Conservation (phyloP, 805 yeast species). For the Priceomyces carsonii region DNA sequence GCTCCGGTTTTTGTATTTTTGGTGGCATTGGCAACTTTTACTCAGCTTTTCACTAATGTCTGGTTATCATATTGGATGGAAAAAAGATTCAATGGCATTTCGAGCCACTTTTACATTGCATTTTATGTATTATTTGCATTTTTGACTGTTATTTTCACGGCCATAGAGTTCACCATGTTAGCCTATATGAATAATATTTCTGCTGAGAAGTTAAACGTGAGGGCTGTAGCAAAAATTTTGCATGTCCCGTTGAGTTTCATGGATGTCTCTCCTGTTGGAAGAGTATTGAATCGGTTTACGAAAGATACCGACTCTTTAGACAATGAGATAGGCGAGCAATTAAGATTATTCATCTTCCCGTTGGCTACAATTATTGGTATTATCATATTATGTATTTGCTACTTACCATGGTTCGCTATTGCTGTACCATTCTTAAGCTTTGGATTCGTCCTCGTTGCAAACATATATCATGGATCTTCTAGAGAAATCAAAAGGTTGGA, state of each 20-base stretch:
- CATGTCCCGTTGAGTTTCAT: slow-evolving; percentile 46
- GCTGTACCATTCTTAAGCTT: slow-evolving; percentile 52
- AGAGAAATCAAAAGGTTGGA: slow-evolving; percentile 52
- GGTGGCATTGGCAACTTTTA: slow-evolving; percentile 37
- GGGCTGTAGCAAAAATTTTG: slow-evolving; percentile 37
- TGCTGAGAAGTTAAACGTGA: slow-evolving; percentile 36
- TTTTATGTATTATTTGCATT: slow-evolving; percentile 37
- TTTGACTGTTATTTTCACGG: slow-evolving; percentile 39
- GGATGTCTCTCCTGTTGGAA: slow-evolving; percentile 45
- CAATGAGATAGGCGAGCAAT: slow-evolving; percentile 45
- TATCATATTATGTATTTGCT: slow-evolving; percentile 47
- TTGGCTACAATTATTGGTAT: slow-evolving; percentile 41
- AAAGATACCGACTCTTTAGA: slow-evolving; percentile 48
- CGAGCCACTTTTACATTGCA: slow-evolving; percentile 35
- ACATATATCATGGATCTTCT: slow-evolving; percentile 49
- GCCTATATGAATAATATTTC: slow-evolving; percentile 43
- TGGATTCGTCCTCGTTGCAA: slow-evolving; percentile 37
- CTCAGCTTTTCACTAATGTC: slow-evolving; percentile 43
- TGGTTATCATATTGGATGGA: slow-evolving; percentile 48
- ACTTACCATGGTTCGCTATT: slow-evolving; percentile 56
- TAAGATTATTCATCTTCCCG: slow-evolving; percentile 41
- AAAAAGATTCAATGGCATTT: slow-evolving; percentile 23
- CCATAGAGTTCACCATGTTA: slow-evolving; percentile 40
- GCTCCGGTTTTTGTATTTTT: slow-evolving; percentile 34
- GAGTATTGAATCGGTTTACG: slow-evolving; percentile 45